A percentile compares a stretch with the other conserved stretches of the same genome.
Evolutionary conservation across 2,329 filamentous ascomycete genomes (phyloP).

Genomic region (Arthrobotrys sphaeroides): DNA sequence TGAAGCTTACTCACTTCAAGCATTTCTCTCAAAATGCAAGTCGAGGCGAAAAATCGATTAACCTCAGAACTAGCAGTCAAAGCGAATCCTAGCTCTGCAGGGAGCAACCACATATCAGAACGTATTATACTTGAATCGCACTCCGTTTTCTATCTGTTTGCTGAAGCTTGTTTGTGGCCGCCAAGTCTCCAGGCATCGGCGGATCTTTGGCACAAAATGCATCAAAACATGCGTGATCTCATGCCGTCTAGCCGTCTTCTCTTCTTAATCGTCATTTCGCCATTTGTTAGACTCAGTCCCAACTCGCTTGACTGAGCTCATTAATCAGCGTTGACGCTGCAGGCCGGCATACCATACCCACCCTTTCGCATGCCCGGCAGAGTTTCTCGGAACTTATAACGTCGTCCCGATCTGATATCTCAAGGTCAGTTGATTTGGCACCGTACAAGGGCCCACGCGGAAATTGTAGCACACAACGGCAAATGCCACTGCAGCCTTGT

Average conservation of each 20-base stretch:
- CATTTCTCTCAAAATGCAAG: conserved; percentile 15
- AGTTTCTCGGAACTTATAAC: conserved; percentile 6
- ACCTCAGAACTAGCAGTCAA: neutral
- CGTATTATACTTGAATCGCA: conserved; percentile 23
- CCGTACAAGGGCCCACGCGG: conserved; percentile 14
- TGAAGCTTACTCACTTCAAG: conserved; percentile 25
- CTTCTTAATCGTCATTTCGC: conserved; percentile 17
- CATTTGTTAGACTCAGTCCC: conserved; percentile 5
- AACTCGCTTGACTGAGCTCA: conserved; percentile 20
- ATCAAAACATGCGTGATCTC: conserved; percentile 7
- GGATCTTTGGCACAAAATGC: conserved; percentile 19
- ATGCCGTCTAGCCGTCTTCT: conserved; percentile 39
- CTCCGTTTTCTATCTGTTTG: conserved; percentile 25
- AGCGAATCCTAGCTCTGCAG: neutral
- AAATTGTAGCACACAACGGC: conserved; percentile 47
- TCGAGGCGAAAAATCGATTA: conserved; percentile 22
- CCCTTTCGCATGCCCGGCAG: conserved; percentile 6
- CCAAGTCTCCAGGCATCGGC: conserved; percentile 41
- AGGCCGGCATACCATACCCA: conserved; percentile 1
- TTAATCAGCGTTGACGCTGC: conserved; percentile 21
- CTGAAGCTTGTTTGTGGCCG: conserved; percentile 40
- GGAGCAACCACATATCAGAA: conserved; percentile 7
- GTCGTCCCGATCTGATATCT: neutral
- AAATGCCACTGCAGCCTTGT: conserved; percentile 51
- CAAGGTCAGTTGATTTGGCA: conserved; percentile 24